These are phyloP conservation scores for Trichoderma koningiopsis DNA, from an alignment of 2,329 filamentous ascomycete species.

Conservation along the genomic window DNA sequence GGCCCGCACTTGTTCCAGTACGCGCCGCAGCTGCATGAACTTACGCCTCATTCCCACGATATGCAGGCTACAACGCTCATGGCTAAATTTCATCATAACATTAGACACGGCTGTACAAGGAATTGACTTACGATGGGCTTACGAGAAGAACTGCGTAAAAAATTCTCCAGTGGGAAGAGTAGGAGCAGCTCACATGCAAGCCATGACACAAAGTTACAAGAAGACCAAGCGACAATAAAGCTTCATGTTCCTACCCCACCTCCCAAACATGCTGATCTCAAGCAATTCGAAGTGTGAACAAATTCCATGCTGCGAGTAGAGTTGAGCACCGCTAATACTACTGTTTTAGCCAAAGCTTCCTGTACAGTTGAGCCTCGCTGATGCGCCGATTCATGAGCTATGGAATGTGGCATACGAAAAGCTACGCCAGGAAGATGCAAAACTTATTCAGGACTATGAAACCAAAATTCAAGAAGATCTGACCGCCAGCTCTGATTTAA, in stretches of 20 bases:
- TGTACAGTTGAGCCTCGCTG: not conserved
- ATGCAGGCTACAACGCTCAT: not conserved
- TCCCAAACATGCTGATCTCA: not conserved
- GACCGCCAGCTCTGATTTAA: not conserved
- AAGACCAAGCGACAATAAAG: not conserved
- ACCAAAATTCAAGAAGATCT: not conserved
- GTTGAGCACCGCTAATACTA: not conserved
- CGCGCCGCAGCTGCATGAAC: not conserved
- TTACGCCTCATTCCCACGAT: not conserved
- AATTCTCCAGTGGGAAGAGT: not conserved
- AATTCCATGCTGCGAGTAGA: not conserved
- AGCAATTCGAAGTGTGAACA: not conserved
- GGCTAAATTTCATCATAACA: not conserved
- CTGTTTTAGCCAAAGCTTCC: not conserved
- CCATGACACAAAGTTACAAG: not conserved
- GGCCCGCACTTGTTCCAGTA: not conserved
- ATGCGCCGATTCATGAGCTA: not conserved
- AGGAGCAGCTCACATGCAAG: not conserved
- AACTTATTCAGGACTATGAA: not conserved
- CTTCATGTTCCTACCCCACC: not conserved
- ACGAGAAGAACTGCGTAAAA: not conserved
- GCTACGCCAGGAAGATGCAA: not conserved
- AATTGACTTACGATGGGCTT: not conserved
- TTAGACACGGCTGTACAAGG: not conserved
- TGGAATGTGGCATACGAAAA: not conserved